Conservation (phyloP, 768 basidiomycete species). For the Calocybe indica region DNA sequence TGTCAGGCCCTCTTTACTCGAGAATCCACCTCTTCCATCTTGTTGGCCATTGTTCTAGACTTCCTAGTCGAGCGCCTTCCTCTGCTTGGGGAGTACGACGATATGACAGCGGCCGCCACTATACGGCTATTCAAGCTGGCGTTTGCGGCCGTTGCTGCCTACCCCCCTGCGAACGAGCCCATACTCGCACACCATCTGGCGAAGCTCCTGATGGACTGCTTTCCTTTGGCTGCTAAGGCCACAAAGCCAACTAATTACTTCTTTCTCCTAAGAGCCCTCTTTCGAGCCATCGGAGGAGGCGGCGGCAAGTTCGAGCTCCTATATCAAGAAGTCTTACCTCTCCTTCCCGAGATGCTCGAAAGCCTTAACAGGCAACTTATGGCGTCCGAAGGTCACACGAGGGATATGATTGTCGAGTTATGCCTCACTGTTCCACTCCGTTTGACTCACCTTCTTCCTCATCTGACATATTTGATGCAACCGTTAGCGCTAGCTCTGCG, state of each 20-base stretch:
- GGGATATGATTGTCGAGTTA: constrained; percentile 95
- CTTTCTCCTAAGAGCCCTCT: constrained; percentile 85
- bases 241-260: constrained; percentile 90
- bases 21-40: constrained; percentile 69
- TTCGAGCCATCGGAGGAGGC: constrained; percentile 87
- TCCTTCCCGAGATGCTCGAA: constrained; percentile 96
- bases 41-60: constrained; percentile 84
- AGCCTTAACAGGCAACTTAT: constrained; percentile 86
- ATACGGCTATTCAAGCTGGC: constrained; percentile 95
- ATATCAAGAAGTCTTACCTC: constrained; percentile 93
- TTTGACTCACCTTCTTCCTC: constrained; percentile 91
- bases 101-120: constrained; percentile 73
- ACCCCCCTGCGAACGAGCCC: constrained; percentile 75
- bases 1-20: constrained; percentile 79
- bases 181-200: constrained; percentile 92
- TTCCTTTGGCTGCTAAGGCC: constrained; percentile 89
- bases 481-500: constrained; percentile 88
- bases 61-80: constrained; percentile 82
- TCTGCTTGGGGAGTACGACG: constrained; percentile 79
- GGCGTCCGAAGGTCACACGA: constrained; percentile 71
- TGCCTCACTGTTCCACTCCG: constrained; percentile 95
- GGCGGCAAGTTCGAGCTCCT: constrained; percentile 90
- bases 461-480: constrained; percentile 93
- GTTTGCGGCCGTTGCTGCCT: constrained; percentile 77
- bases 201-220: constrained; percentile 93